Evolutionary conservation across 23 red algal genomes (phyloP), one percentile per base, ranked within the genome.

Genomic region (Gracilaria vermiculophylla): DNA sequence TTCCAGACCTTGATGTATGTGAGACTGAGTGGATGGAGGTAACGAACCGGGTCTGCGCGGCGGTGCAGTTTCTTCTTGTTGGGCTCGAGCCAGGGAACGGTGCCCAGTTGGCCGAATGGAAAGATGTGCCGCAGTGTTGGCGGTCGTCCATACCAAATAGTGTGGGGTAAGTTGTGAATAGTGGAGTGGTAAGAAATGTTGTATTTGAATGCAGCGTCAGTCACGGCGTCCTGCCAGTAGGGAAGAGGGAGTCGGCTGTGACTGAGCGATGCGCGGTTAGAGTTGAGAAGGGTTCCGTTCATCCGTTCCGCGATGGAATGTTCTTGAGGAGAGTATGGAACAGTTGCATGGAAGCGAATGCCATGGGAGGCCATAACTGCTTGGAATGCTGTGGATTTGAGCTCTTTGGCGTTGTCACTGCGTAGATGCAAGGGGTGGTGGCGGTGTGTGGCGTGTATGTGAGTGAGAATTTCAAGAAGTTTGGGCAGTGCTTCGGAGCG

Each of bases 381-480:
- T 20, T 12, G 24, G 28, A 79, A 21, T 0, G 53, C 19, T 19
- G 10, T 52, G 49, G 76, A 79, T 36, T 5, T 39, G 6, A 57
- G 33, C 57, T 55, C 49, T 57, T 79, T 79, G 2, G 76, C 76
- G 24, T 79, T 79, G 21, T 79, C 76, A 4, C 16, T 57, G 2
- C 21, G 17, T 1, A 79, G 20, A n/a, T 36, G 32, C 7, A 57
- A 15, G 14, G 50, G 76, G 16, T 79, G 35, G 27, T 50, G 10
- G 19, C 57, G 1, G 5, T 73, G 6, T 6, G 40, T 36, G 32
- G 21, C 11, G 11, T 44, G 47, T 24, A 58, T 79, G 47, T 33
- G 49, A 24, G 31, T 58, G 3, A 43, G 11, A 1, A 79, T 79
- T 21, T 52, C 16, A 2, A 57, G 31, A 57, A 79, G 76, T 24